phyloP scores from a whole-genome alignment of 139 green algal species.

The Dunaliella primolecta region DNA sequence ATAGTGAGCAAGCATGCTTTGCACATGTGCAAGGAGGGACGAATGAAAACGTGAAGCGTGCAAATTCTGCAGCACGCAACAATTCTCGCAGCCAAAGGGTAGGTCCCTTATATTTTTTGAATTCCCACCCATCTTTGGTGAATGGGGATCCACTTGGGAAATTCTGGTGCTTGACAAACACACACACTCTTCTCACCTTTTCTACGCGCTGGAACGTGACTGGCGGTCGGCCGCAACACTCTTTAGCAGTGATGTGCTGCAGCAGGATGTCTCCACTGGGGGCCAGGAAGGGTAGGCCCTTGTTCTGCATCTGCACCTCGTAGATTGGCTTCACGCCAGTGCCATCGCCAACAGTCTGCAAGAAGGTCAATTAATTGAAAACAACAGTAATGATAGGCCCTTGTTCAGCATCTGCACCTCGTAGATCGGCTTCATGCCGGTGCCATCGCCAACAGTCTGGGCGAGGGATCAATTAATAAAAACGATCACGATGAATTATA shows the following conservation, averaged over 20 bases:
- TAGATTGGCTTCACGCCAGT: conserved; percentile 66
- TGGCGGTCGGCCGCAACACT: conserved; percentile 39
- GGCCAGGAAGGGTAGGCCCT: conserved; percentile 58
- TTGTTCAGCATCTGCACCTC: conserved; percentile 64
- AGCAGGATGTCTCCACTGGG: conserved; percentile 43
- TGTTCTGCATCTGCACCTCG: conserved; percentile 60
- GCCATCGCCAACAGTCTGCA: conserved; percentile 60
- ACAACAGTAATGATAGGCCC: conserved; percentile 56
- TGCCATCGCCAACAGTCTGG: conserved; percentile 63
- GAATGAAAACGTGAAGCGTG: too few species aligned
- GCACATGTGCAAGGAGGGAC: too few species aligned
- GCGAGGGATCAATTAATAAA: neutral
- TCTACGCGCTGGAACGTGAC: conserved; percentile 56
- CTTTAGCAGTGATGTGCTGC: conserved; percentile 57
- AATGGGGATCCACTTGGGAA: too few species aligned
- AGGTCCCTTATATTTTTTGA: too few species aligned
- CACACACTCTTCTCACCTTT: conserved; percentile 27
- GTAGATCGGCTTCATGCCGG: conserved; percentile 63
- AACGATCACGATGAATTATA: conserved; percentile 33
- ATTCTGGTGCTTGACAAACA: too few species aligned
- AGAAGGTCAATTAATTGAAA: neutral
- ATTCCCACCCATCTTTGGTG: too few species aligned
- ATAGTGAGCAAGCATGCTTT: too few species aligned
- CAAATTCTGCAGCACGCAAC: too few species aligned
- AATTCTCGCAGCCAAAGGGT: too few species aligned